These are phyloP conservation scores for Emericellopsis terricola DNA, from an alignment of 495 filamentous ascomycete genomes.

Conservation along the genomic window DNA sequence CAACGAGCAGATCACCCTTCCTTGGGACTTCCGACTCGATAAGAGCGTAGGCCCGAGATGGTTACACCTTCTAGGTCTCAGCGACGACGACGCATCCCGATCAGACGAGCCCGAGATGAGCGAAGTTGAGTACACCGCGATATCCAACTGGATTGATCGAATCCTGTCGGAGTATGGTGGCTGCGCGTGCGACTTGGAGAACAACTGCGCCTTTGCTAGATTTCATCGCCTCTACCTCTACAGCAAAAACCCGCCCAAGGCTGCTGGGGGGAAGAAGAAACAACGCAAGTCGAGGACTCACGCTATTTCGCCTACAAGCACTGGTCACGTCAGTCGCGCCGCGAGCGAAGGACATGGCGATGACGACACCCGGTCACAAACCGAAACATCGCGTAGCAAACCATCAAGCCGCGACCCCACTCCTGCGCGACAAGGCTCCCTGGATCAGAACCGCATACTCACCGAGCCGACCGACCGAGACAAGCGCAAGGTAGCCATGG, in stretches of 20 bases:
- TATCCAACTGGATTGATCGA: constrained; percentile 38
- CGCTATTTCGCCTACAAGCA: constrained; percentile 46
- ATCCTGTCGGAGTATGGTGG: constrained; percentile 75
- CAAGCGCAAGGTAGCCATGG: constrained; percentile 67
- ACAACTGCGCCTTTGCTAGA: constrained; percentile 51
- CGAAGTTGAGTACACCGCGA: constrained; percentile 30
- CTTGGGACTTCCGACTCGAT: constrained; percentile 35
- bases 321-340: constrained; percentile 53
- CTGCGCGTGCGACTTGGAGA: constrained; percentile 56
- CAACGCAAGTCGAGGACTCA: constrained; percentile 33
- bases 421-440: constrained; percentile 38
- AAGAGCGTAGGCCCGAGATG: constrained; percentile 22
- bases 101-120: constrained; percentile 22
- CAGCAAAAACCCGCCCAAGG: constrained; percentile 22
- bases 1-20: constrained; percentile 35
- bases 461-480: constrained; percentile 67
- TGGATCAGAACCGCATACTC: constrained; percentile 29
- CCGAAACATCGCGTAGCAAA: constrained; percentile 57
- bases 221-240: constrained; percentile 46
- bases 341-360: constrained; percentile 51
- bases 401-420: constrained; percentile 70
- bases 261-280: constrained; percentile 43
- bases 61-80: constrained; percentile 30
- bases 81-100: constrained; percentile 18
- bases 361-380: constrained; percentile 49